Evolutionary conservation across 805 yeast species (phyloP).

Genomic region (Candida corydali): DNA sequence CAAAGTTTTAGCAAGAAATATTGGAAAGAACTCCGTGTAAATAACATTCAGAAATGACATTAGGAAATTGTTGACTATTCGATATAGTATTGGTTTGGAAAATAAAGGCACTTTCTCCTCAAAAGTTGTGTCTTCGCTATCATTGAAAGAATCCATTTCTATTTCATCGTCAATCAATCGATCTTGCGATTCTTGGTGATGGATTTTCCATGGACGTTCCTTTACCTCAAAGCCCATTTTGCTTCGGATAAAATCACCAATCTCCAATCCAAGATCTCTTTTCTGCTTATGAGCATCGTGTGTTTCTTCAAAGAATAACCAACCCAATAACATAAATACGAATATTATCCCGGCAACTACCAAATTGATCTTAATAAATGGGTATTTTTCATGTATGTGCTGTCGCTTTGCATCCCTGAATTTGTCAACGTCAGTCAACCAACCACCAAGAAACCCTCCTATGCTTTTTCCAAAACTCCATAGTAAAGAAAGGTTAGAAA

Average conservation of each 20-base stretch:
- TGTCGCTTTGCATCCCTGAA: background rate
- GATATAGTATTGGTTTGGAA: constrained; percentile 24
- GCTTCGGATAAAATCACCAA: constrained; percentile 31
- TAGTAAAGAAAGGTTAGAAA: constrained; percentile 55
- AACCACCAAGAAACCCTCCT: constrained; percentile 56
- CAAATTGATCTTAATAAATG: constrained; percentile 38
- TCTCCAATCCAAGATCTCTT: constrained; percentile 29
- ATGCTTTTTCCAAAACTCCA: constrained; percentile 60
- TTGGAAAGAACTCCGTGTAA: constrained; percentile 53
- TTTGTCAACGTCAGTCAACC: constrained; percentile 1
- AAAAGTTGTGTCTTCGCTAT: background rate
- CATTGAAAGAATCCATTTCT: constrained; percentile 1
- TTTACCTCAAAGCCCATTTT: constrained; percentile 22
- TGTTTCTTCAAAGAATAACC: constrained; percentile 37
- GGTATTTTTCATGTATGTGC: constrained; percentile 14
- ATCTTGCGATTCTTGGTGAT: background rate
- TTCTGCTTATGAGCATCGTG: constrained; percentile 19
- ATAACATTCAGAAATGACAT: constrained; percentile 47
- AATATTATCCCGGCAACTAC: constrained; percentile 26
- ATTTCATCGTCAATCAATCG: background rate
- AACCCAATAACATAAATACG: constrained; percentile 23
- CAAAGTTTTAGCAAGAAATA: constrained; percentile 42
- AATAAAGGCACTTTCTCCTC: background rate
- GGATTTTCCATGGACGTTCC: constrained; percentile 24
- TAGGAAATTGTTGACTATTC: constrained; percentile 34